Percentiles rank a stretch among this genome's conserved stretches.
These are phyloP conservation scores for Physcia stellaris DNA, from an alignment of 495 filamentous ascomycete genomes.

Conservation along the genomic window DNA sequence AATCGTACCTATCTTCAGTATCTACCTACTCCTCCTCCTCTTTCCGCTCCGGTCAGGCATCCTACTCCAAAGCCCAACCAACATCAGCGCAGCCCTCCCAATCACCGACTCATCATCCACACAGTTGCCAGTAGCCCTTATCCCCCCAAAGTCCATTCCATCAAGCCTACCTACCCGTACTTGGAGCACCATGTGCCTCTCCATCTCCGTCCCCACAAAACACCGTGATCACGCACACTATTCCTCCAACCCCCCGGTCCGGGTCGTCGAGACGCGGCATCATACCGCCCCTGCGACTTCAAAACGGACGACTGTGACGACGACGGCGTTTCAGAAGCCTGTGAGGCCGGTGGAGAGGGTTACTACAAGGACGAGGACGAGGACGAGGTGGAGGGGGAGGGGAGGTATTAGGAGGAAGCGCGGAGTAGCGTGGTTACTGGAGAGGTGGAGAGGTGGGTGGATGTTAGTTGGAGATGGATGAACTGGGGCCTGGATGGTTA, in stretches of 20 bases:
- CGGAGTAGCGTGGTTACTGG: no score
- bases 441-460: no score
- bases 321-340: no score
- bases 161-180: background rate
- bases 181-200: constrained; percentile 6
- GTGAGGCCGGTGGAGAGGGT: constrained; percentile 1
- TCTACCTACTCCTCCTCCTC: no score
- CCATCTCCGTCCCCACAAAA: constrained; percentile 1
- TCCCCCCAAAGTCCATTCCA: background rate
- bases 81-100: background rate
- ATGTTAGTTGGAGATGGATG: no score
- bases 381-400: background rate
- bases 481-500: no score
- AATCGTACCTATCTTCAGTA: no score
- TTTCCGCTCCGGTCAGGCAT: no score
- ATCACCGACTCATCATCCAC: background rate
- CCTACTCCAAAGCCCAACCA: no score
- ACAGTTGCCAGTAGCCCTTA: background rate
- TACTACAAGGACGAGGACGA: background rate
- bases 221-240: no score
- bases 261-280: constrained; percentile 11
- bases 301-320: constrained; percentile 4
- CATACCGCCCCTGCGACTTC: constrained; percentile 2
- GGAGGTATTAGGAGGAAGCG: no score
- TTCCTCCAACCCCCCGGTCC: constrained; percentile 7